Evolutionary conservation across 139 green algal genomes (phyloP).

Genomic region (Picochlorum sp.): DNA sequence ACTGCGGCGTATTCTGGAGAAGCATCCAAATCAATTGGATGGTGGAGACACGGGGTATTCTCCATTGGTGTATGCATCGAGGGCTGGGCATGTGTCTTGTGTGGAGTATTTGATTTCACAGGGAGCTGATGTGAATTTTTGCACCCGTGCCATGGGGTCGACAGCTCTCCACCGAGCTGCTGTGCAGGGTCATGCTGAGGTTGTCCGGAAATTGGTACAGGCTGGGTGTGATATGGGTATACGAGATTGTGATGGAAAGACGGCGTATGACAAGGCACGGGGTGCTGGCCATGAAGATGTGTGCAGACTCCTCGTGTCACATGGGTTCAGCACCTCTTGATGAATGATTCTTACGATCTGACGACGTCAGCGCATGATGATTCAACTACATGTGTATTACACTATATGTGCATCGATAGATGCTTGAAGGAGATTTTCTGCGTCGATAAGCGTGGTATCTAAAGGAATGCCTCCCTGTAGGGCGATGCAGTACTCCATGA

Average conservation of each 20-base stretch:
- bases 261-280: slow-evolving; percentile 51
- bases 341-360: no score
- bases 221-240: slow-evolving; percentile 27
- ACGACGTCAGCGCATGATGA: no score
- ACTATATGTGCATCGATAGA: neutral
- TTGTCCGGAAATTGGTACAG: slow-evolving; percentile 33
- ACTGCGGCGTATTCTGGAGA: slow-evolving; percentile 33
- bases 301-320: neutral
- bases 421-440: slow-evolving; percentile 25
- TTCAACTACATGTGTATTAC: neutral
- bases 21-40: slow-evolving; percentile 29
- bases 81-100: slow-evolving; percentile 39
- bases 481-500: slow-evolving; percentile 64
- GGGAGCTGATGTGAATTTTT: slow-evolving; percentile 38
- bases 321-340: no score
- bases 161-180: slow-evolving; percentile 57
- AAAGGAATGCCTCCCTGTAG: slow-evolving; percentile 56
- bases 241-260: slow-evolving; percentile 56
- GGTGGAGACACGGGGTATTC: slow-evolving; percentile 54
- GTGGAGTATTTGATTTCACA: slow-evolving; percentile 44
- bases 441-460: slow-evolving; percentile 45
- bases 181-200: slow-evolving; percentile 25
- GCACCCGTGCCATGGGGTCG: slow-evolving; percentile 33
- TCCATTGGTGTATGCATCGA: slow-evolving; percentile 58
- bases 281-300: slow-evolving; percentile 11